Base-by-base conservation (phyloP, 352 stramenopile species). In the Globisporangium apiculatum region DNA sequence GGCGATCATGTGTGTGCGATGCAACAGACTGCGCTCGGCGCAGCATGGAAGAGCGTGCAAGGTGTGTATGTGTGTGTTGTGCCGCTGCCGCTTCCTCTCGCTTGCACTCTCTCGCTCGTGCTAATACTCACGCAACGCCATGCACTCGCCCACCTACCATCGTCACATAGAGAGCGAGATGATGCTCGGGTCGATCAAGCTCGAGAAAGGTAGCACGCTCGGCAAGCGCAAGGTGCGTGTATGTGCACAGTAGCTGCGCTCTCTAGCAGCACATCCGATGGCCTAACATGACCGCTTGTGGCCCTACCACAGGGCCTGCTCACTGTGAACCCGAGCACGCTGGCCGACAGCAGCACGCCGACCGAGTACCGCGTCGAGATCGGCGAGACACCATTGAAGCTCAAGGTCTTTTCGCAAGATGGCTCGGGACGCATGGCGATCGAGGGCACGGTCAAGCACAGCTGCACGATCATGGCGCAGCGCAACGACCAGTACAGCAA, bases 371-470 rank as follows among this genome's bases (percentile, higher is more conserved):
- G 81, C 35, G 75, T 91, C 35, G 82, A 91, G 61, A 86, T 92
- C 37, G 75, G 77, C 49, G 75, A 84, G 65, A 87, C 82, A 35
- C 79, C 80, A 48, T 66, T 93, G 47, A 88, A 89, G 71, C 69
- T 93, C 55, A 89, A 89, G 53, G 82, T 94, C 38, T 92, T 94
- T 47, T 92, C 82, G 14, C 74, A 91, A 17, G 85, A 94, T 58
- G 85, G 83, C 24, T 93, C 85, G 8, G 85, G 85, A 3, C 80
- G 85, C 48, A 93, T 94, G 85, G 85, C 85, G 18, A 87, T 94
- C 51, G 85, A 94, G 67, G 85, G 85, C 51, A 91, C 79, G 0
- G 79, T 94, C 41, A 94, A 86, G 67, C 86, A 91, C 58, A 92
- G 75, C 68, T 92, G 85, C 69, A 89, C 77, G 52, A 73, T 94